phyloP scores from a whole-genome alignment of 306 rosid genomes.

The Trifolium pratense region DNA sequence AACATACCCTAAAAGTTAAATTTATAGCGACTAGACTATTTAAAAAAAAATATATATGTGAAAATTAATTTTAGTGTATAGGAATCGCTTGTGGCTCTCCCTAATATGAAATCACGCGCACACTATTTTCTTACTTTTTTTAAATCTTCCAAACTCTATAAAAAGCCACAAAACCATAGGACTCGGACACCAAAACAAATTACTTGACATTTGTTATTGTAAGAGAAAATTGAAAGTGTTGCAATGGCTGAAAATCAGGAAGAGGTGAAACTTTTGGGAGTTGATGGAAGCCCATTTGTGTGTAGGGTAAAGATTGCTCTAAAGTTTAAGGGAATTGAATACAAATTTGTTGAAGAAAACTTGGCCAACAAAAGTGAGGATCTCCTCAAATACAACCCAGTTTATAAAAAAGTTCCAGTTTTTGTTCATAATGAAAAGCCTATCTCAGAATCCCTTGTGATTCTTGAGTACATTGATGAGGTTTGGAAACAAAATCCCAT shows the following conservation, averaged over 20 bases:
- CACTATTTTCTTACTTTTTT: too few relatives aligned
- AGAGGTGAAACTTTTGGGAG: neutral
- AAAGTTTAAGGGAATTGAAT: neutral
- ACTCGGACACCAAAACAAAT: neutral
- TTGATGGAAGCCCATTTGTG: neutral
- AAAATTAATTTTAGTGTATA: too few relatives aligned
- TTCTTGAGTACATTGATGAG: slow-evolving; percentile 7
- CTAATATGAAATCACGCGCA: too few relatives aligned
- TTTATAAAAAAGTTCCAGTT: neutral
- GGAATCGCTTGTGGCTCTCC: too few relatives aligned
- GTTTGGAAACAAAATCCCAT: slow-evolving; percentile 1
- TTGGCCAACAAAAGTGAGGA: neutral
- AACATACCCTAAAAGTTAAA: too few relatives aligned
- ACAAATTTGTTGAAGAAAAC: neutral
- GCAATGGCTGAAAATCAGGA: neutral
- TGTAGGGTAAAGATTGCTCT: neutral
- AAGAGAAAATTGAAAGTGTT: neutral
- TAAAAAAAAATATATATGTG: too few relatives aligned
- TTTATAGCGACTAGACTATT: too few relatives aligned
- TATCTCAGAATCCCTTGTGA: neutral
- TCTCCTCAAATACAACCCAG: neutral
- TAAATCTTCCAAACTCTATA: too few relatives aligned
- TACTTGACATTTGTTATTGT: neutral
- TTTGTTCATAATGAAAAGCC: neutral
- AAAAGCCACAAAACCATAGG: neutral